Evolutionary conservation across 208 protist genomes (phyloP), one percentile per base, ranked within the genome.

Genomic region (Tetramitus jugosus): DNA sequence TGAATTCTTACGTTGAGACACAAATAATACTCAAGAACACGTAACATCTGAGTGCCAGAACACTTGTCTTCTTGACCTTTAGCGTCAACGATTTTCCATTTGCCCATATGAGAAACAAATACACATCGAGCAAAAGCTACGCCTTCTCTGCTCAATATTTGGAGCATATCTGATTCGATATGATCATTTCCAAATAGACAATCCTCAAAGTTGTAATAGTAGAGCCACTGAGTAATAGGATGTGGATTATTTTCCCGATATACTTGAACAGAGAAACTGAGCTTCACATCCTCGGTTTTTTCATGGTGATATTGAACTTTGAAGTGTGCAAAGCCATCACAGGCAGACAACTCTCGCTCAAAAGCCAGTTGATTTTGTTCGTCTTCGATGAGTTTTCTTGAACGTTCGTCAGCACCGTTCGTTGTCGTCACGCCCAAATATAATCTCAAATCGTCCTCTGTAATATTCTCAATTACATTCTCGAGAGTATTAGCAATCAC

Each of bases 401-500:
- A 31, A 31, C 29, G 3, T 62, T 62, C 17, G 4, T 62, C 17
- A 31, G 56, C 10, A n/a, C 3, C 3, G 4, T 31, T 62, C 17
- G 4, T 23, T 23, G 3, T 31, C 8, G 29, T 33, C 10, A 33
- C n/a, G 4, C 8, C n/a, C 3, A 23, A 56, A 56, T 26, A 10
- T 56, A 35, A n/a, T n/a, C 49, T 46, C 26, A 74, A 74, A 53
- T 74, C 67, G 23, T 74, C 67, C 23, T 23, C 20, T 2, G 67
- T 74, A 10, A 74, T 35, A 53, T 74, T 74, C 35, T 74, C 67
- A 53, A 74, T 46, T 26, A 74, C 39, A 52, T 74, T 74, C n/a
- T 74, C 67, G 3, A 74, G 10, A 23, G 67, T 74, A 74, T 53
- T 74, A 0, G 42, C 26, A 52, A 74, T 23, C 10, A 39, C 37